phyloP scores from a whole-genome alignment of 306 rosid species.

The Malus sylvestris region DNA sequence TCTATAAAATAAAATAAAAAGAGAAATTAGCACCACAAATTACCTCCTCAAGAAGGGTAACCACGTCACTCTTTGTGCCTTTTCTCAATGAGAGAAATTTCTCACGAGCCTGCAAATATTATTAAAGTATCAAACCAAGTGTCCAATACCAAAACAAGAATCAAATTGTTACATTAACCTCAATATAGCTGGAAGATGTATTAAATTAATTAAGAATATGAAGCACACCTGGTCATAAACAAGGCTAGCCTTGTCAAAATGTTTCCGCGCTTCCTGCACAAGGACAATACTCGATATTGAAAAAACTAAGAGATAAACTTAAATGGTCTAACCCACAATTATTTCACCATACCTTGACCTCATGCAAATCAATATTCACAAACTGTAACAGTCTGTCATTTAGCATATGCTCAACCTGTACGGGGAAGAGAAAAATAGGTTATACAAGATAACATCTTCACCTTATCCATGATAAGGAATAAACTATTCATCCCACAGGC shows the following conservation, averaged over 20 bases:
- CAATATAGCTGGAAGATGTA: background rate
- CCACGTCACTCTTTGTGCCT: conserved; percentile 84
- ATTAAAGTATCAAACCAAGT: conserved; percentile 12
- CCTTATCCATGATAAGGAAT: background rate
- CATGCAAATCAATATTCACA: conserved; percentile 86
- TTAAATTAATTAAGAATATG: conserved; percentile 6
- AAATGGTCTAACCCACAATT: background rate
- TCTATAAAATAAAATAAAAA: background rate
- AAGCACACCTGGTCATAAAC: conserved; percentile 83
- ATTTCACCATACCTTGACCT: conserved; percentile 73
- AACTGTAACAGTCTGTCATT: conserved; percentile 96
- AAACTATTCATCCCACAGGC: background rate
- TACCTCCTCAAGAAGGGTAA: conserved; percentile 82
- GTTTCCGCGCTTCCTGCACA: conserved; percentile 98
- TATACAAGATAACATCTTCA: conserved; percentile 15
- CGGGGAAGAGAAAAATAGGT: conserved; percentile 18
- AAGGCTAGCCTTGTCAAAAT: conserved; percentile 96
- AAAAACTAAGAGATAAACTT: background rate
- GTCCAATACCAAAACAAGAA: background rate
- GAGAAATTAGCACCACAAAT: conserved; percentile 9
- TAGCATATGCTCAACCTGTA: conserved; percentile 95
- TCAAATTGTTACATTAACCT: background rate
- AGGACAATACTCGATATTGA: conserved; percentile 23
- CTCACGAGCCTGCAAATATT: conserved; percentile 73
- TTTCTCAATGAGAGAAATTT: conserved; percentile 84